Evolutionary conservation across 805 yeast species (phyloP), one percentile per base, ranked within the genome.

Genomic region (Candida ponderosae): DNA sequence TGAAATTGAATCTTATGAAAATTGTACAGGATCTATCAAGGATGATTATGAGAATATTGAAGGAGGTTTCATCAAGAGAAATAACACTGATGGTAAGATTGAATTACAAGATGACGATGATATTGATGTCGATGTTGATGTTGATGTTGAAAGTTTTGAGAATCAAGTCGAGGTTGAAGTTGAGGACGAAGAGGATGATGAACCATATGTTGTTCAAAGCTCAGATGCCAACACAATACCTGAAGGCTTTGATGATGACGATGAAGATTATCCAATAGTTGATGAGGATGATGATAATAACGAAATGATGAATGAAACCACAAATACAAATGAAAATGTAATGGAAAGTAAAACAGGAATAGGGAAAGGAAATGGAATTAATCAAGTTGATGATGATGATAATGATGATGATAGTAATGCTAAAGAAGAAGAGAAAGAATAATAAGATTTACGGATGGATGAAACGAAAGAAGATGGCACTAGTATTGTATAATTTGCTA

Each of bases 21-120:
- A 41, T 21, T 41, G 29, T 26, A 28, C 48, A 4, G 39, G 35
- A 1, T 42, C 50, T 3, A 44, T 44, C 10, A 41, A 36, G 19
- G 49, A 45, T 32, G 53, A 50, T 17, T 52, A 45, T 38, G 54
- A 50, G 28, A 44, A 46, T 29, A 42, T 48, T 13, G 20, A 18
- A n/a, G 32, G 18, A 5, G 18, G 15, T 11, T 18, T 9, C 11
- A 20, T 18, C 8, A 31, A 13, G 9, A 31, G 7, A 6, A 21
- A 20, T 17, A 13, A 17, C 16, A 13, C 18, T 11, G 8, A 4
- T 9, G 13, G 31, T 18, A 29, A 16, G 13, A 13, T 17, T 34
- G 30, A 5, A 34, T 40, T 5, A 32, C 26, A 1, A 4, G 14
- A 14, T n/a, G n/a, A n/a, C n/a, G 32, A 24, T 14, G 24, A 13